Evolutionary conservation across 306 rosid genomes (phyloP).

Genomic region (Senna tora): DNA sequence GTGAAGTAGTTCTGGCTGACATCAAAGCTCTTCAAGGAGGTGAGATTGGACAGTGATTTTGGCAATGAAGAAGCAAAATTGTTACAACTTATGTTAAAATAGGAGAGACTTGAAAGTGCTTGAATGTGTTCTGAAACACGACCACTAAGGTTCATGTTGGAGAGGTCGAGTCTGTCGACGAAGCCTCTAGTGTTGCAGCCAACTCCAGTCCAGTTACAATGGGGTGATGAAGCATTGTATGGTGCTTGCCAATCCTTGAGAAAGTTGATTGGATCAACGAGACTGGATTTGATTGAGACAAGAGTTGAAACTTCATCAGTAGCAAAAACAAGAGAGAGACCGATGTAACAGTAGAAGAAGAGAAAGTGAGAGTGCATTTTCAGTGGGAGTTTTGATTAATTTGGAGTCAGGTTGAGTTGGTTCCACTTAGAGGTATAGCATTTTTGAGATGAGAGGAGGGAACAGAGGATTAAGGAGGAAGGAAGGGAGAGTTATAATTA

Average conservation of each 20-base stretch:
- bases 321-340: conserved; percentile 52
- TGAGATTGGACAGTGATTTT: conserved; percentile 55
- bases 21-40: conserved; percentile 67
- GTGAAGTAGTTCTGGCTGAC: conserved; percentile 81
- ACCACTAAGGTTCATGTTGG: conserved; percentile 83
- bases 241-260: conserved; percentile 66
- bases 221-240: conserved; percentile 36
- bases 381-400: conserved; percentile 31
- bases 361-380: conserved; percentile 52
- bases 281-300: conserved; percentile 57
- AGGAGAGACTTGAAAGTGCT: conserved; percentile 55
- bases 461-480: conserved; percentile 39
- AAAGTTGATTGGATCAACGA: conserved; percentile 57
- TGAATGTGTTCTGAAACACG: conserved; percentile 58
- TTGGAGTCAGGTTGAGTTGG: not conserved
- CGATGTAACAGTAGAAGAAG: conserved; percentile 59
- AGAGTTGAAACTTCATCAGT: conserved; percentile 61
- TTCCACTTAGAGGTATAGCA: conserved; percentile 45
- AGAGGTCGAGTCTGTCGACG: conserved; percentile 71
- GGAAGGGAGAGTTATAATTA: conserved; percentile 32
- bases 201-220: conserved; percentile 83
- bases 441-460: conserved; percentile 40
- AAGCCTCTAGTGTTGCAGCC: conserved; percentile 66
- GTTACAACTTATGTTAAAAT: conserved; percentile 65
- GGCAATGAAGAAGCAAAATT: conserved; percentile 64